Conservation (phyloP, 805 yeast species). For the Spathaspora hagerdaliae region DNA sequence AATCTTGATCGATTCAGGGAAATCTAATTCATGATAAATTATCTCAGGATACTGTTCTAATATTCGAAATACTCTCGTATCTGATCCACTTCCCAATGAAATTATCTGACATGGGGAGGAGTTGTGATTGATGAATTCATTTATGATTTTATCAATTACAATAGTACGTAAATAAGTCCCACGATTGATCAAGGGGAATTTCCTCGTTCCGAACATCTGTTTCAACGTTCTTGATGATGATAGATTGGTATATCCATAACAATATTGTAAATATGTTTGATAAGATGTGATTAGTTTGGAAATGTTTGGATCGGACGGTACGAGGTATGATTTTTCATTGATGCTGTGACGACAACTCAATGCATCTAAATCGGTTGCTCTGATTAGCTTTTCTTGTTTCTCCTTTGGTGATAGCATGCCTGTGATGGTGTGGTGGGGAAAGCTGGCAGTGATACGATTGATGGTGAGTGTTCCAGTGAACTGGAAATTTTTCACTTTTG, state of each 20-base stretch:
- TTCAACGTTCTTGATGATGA: slow-evolving; percentile 39
- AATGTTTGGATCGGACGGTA: slow-evolving; percentile 34
- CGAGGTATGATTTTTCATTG: slow-evolving; percentile 43
- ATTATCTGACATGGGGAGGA: slow-evolving; percentile 44
- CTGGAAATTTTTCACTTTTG: background rate
- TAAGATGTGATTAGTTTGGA: slow-evolving; percentile 31
- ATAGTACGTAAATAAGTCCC: slow-evolving; percentile 65
- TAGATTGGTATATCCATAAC: slow-evolving; percentile 35
- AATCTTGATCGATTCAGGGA: slow-evolving; percentile 47
- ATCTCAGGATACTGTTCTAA: slow-evolving; percentile 24
- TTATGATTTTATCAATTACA: slow-evolving; percentile 46
- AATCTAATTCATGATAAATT: slow-evolving; percentile 63
- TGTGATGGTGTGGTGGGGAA: background rate
- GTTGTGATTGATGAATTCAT: slow-evolving; percentile 34
- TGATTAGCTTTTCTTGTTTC: slow-evolving; percentile 41
- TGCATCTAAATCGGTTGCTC: slow-evolving; percentile 68
- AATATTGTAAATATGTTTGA: slow-evolving; percentile 31
- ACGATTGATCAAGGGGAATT: slow-evolving; percentile 64
- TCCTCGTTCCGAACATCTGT: slow-evolving; percentile 37
- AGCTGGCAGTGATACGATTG: background rate
- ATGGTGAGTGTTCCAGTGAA: no score
- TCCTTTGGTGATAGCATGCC: slow-evolving; percentile 29
- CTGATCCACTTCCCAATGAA: slow-evolving; percentile 81
- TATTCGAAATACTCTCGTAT: slow-evolving; percentile 58
- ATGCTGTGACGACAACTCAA: slow-evolving; percentile 60